Percentiles rank a stretch among this genome's conserved stretches.
phyloP scores from a whole-genome alignment of 2,329 filamentous ascomycete species.

The Triangularia verruculosa region DNA sequence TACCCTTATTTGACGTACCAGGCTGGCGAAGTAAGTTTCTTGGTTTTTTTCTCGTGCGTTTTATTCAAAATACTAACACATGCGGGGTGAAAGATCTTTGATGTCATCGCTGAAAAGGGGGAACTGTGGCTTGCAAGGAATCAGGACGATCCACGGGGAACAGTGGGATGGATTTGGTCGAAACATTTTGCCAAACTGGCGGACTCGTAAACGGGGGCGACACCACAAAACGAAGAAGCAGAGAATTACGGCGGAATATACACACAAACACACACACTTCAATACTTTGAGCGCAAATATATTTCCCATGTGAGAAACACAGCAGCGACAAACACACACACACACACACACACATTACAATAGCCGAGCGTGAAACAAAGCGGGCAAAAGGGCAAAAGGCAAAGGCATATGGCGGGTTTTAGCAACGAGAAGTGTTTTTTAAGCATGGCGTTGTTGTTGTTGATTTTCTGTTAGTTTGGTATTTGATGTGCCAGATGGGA shows the following conservation, averaged over 20 bases:
- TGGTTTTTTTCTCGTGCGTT: not conserved
- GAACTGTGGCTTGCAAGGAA: conserved; percentile 98
- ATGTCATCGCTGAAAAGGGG: conserved; percentile 92
- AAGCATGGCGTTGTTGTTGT: conserved; percentile 15
- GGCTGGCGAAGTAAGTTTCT: conserved; percentile 70
- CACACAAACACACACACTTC: no score
- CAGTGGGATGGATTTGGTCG: conserved; percentile 97
- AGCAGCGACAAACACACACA: not conserved
- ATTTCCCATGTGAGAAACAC: no score
- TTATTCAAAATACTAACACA: conserved; percentile 10
- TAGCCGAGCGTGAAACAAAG: no score
- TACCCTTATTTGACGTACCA: conserved; percentile 96
- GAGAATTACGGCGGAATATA: no score
- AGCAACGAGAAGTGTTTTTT: not conserved
- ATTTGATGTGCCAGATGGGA: no score
- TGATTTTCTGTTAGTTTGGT: not conserved
- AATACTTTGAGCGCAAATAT: no score
- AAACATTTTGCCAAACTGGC: conserved; percentile 84
- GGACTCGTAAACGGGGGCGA: conserved; percentile 35
- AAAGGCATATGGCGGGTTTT: not conserved
- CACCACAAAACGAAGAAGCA: no score
- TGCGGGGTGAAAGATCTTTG: conserved; percentile 61
- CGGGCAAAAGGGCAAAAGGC: not conserved
- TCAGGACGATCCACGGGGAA: conserved; percentile 78
- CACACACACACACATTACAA: not conserved